Percentiles rank a stretch among this genome's conserved stretches.
Evolutionary conservation across 2,329 filamentous ascomycete genomes (phyloP).

Genomic region (Colletotrichum sp.): DNA sequence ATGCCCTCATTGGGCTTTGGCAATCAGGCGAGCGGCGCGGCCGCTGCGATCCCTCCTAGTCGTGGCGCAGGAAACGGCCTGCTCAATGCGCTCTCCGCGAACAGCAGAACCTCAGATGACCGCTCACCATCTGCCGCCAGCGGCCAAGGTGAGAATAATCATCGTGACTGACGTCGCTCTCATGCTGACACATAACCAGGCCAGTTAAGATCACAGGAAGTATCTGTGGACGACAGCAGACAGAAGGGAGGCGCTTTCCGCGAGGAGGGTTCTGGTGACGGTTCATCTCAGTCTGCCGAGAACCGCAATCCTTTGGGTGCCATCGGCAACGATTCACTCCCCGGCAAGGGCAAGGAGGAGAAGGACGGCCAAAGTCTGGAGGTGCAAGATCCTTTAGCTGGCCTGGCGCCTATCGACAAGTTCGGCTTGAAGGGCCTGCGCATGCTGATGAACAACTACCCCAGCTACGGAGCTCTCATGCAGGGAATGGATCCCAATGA

Average conservation of each 20-base stretch:
- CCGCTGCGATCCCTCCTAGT: slow-evolving; percentile 35
- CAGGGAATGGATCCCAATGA: slow-evolving; percentile 62
- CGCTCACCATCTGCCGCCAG: slow-evolving; percentile 48
- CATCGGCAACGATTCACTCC: slow-evolving; percentile 48
- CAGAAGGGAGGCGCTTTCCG: slow-evolving; percentile 49
- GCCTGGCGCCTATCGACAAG: slow-evolving; percentile 66
- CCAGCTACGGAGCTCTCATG: slow-evolving; percentile 65
- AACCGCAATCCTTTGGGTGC: slow-evolving; percentile 47
- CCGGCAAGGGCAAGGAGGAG: slow-evolving; percentile 46
- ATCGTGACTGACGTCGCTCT: neutral
- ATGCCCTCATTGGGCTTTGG: slow-evolving; percentile 61
- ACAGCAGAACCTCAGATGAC: slow-evolving; percentile 52
- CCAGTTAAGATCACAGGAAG: slow-evolving; percentile 46
- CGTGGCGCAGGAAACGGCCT: slow-evolving; percentile 60
- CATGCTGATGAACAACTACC: slow-evolving; percentile 67
- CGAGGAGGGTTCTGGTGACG: slow-evolving; percentile 45
- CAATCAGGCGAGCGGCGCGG: slow-evolving; percentile 42
- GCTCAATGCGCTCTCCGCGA: slow-evolving; percentile 67
- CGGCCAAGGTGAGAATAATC: slow-evolving; percentile 33
- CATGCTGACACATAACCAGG: neutral
- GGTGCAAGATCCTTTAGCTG: slow-evolving; percentile 61
- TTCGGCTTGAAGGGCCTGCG: slow-evolving; percentile 69
- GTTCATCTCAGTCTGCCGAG: slow-evolving; percentile 33
- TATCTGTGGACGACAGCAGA: slow-evolving; percentile 45
- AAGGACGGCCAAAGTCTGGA: slow-evolving; percentile 43